Evolutionary conservation across 2,329 filamentous ascomycete species (phyloP), one percentile per base, ranked within the genome.

Genomic region (Akanthomyces dipterigenus): DNA sequence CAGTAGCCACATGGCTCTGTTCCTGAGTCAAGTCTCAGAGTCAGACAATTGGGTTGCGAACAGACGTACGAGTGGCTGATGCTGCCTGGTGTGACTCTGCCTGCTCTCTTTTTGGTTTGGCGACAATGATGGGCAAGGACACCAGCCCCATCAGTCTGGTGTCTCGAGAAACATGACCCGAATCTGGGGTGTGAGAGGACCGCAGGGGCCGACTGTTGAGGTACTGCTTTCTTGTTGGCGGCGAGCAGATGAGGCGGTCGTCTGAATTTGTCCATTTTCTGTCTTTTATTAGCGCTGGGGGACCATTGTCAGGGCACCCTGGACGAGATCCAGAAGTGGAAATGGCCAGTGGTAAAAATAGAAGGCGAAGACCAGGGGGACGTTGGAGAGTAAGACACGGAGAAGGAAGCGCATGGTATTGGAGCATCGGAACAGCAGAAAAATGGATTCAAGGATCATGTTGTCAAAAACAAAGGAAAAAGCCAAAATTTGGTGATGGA

Each of bases 381-480:
- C 31, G 55, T 50, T 58, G 45, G 46, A 42, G 48, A 59, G 57
- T 60, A 28, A 60, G 49, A 53, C 57, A 53, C 14, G 57, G 57
- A 54, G 57, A 22, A 31, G 49, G 57, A 22, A 31, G 49, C 18
- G 9, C 26, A 20, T 40, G 40, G 12, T 43, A 26, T n/a, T n/a
- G 28, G 16, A 24, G n/a, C 4, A 26, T 26, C 48, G 36, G 45
- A 26, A 43, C n/a, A 48, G 38, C n/a, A 31, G n/a, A n/a, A 60
- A 49, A 22, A 12, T 26, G 46, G 28, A 59, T 51, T 12, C 22
- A 40, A 48, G 9, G 45, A 34, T 24, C 16, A 22, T 55, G 20
- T 36, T 34, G 46, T 22, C 51, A 58, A 59, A 60, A 60, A 49
- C 48, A 60, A 60, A 34, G 11, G 8, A 34, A 34, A 34, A 34